Evolutionary conservation across 2,329 filamentous ascomycete species (phyloP).

Genomic region (Alternaria conjuncta): DNA sequence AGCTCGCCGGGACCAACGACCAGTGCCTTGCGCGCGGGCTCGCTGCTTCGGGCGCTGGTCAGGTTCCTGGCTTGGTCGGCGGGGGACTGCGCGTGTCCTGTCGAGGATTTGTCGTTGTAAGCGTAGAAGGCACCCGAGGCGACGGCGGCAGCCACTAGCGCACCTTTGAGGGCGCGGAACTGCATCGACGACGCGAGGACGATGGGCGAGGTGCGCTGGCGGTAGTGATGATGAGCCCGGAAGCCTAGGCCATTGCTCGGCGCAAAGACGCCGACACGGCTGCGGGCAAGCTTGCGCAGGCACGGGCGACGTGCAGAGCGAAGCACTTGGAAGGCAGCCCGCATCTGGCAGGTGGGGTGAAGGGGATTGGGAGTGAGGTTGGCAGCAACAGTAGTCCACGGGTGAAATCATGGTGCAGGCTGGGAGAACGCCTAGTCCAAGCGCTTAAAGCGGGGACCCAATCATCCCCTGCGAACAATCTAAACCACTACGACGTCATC

Average conservation of each 20-base stretch:
- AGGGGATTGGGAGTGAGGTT: slow-evolving; percentile 10
- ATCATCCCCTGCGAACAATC: slow-evolving; percentile 15
- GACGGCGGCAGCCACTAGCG: slow-evolving; percentile 70
- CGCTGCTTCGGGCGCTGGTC: slow-evolving; percentile 44
- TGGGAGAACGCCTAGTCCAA: slow-evolving; percentile 13
- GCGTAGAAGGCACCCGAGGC: slow-evolving; percentile 80
- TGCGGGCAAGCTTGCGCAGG: slow-evolving; percentile 65
- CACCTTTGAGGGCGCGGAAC: slow-evolving; percentile 70
- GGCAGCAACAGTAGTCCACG: slow-evolving; percentile 8
- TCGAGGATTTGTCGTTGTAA: slow-evolving; percentile 58
- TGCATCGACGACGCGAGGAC: slow-evolving; percentile 76
- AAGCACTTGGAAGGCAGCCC: slow-evolving; percentile 70
- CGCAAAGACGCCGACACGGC: slow-evolving; percentile 47
- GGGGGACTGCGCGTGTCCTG: slow-evolving; percentile 29
- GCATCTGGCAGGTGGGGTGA: slow-evolving; percentile 62
- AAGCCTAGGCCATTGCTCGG: slow-evolving; percentile 55
- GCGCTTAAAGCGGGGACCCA: slow-evolving; percentile 11
- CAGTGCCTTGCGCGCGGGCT: slow-evolving; percentile 70
- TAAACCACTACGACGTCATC: slow-evolving; percentile 27
- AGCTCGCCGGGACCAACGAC: slow-evolving; percentile 91
- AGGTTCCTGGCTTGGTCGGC: slow-evolving; percentile 41
- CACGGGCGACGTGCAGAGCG: slow-evolving; percentile 71
- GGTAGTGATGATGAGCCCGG: slow-evolving; percentile 53
- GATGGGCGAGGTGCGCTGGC: slow-evolving; percentile 48
- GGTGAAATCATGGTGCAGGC: slow-evolving; percentile 14